phyloP scores from a whole-genome alignment of 768 basidiomycete species.

The Hericium rajendrae region DNA sequence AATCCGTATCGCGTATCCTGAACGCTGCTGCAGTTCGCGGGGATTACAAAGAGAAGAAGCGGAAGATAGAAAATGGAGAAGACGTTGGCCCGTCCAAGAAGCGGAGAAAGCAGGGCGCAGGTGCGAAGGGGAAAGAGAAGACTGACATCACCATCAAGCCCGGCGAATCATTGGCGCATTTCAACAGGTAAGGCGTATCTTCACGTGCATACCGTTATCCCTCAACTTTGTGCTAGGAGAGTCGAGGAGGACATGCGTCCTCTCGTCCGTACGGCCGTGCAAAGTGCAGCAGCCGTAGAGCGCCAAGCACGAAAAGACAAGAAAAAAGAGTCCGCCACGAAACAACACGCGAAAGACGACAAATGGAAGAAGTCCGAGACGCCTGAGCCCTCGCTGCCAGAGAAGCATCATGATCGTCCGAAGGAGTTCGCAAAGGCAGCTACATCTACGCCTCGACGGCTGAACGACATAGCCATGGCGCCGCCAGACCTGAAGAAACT shows the following conservation, averaged over 20 bases:
- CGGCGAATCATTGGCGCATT: slow-evolving; percentile 67
- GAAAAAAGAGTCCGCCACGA: slow-evolving; percentile 10
- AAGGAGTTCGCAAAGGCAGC: slow-evolving; percentile 42
- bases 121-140: slow-evolving; percentile 23
- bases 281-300: slow-evolving; percentile 40
- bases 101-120: slow-evolving; percentile 23
- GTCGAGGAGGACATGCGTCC: slow-evolving; percentile 68
- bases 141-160: slow-evolving; percentile 39
- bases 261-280: slow-evolving; percentile 50
- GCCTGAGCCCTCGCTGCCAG: neutral
- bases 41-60: slow-evolving; percentile 38
- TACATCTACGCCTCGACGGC: slow-evolving; percentile 49
- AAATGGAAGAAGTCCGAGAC: neutral
- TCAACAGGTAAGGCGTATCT: slow-evolving; percentile 48
- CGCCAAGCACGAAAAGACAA: slow-evolving; percentile 34
- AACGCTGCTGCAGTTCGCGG: slow-evolving; percentile 52
- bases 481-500: slow-evolving; percentile 54
- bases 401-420: slow-evolving; percentile 9
- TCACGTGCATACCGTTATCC: neutral
- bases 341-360: slow-evolving; percentile 3
- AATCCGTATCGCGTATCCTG: slow-evolving; percentile 54
- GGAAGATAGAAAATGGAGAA: slow-evolving; percentile 24
- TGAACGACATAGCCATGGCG: slow-evolving; percentile 63
- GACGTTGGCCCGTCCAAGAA: slow-evolving; percentile 10
- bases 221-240: slow-evolving; percentile 32